Evolutionary conservation across 768 basidiomycete species (phyloP).

Genomic region (Panaeolus cyanescens): DNA sequence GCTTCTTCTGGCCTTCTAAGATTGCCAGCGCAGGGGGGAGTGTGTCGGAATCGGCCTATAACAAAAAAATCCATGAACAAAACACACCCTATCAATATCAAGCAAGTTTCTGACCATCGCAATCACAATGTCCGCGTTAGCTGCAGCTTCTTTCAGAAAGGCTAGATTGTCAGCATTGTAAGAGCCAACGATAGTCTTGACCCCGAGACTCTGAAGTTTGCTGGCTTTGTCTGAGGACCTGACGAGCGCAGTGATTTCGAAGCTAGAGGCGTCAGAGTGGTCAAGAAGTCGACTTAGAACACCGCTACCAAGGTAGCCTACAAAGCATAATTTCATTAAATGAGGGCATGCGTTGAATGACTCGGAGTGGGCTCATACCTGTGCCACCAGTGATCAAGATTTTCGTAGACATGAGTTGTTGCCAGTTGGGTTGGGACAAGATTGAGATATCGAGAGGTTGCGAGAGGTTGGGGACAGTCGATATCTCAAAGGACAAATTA

Average conservation of each 20-base stretch:
- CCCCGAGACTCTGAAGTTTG: conserved; percentile 36
- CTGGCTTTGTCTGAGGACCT: conserved; percentile 48
- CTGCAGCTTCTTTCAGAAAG: conserved; percentile 40
- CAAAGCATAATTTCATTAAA: background rate
- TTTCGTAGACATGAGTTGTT: background rate
- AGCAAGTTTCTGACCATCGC: conserved; percentile 26
- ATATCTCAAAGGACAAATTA: too few species aligned
- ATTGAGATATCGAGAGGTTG: background rate
- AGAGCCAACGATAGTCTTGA: conserved; percentile 44
- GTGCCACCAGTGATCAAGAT: conserved; percentile 49
- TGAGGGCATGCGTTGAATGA: background rate
- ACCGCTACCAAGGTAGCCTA: conserved; percentile 52
- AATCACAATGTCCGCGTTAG: conserved; percentile 42
- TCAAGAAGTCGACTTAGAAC: conserved; percentile 42
- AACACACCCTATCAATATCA: background rate
- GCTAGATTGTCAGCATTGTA: conserved; percentile 31
- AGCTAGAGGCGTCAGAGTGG: conserved; percentile 32
- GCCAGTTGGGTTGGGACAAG: background rate
- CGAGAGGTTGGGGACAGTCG: background rate
- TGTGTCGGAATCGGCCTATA: conserved; percentile 44
- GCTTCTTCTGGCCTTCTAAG: conserved; percentile 48
- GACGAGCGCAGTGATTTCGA: conserved; percentile 47
- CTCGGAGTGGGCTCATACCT: conserved; percentile 24
- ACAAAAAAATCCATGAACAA: background rate
- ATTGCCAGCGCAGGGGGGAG: conserved; percentile 41